These are phyloP conservation scores for Gossypium stocksii DNA, from an alignment of 345 rosid species.

Conservation along the genomic window DNA sequence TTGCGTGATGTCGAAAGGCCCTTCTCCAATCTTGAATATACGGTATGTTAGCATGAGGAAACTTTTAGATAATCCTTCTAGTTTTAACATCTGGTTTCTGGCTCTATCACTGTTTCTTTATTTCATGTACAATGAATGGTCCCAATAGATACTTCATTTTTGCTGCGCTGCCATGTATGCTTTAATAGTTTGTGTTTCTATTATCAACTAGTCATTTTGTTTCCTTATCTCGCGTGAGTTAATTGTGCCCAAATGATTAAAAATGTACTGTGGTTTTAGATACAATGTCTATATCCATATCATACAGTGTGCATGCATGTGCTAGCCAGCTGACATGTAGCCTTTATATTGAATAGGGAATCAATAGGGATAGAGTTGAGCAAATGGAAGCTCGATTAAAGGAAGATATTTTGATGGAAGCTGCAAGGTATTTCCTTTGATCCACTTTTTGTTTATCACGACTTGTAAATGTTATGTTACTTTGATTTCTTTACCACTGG, in stretches of 20 bases:
- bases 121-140: background rate
- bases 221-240: background rate
- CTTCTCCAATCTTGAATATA: conserved; percentile 94
- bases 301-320: background rate
- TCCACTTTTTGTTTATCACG: conserved; percentile 10
- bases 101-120: background rate
- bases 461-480: background rate
- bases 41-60: conserved; percentile 43
- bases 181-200: background rate
- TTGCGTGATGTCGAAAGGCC: conserved; percentile 96
- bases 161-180: background rate
- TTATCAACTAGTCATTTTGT: background rate
- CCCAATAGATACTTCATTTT: background rate
- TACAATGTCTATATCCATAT: background rate
- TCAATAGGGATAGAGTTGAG: conserved; percentile 84
- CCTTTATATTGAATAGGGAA: conserved; percentile 55
- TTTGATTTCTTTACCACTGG: background rate
- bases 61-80: conserved; percentile 6
- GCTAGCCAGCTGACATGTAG: background rate
- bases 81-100: conserved; percentile 1
- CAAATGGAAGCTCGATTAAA: conserved; percentile 92
- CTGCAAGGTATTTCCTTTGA: conserved; percentile 55
- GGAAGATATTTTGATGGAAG: conserved; percentile 87
- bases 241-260: background rate
- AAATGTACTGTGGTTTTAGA: conserved; percentile 4